These are phyloP conservation scores for Globisporangium mamillatum DNA, from an alignment of 352 stramenopile species.

Conservation along the genomic window DNA sequence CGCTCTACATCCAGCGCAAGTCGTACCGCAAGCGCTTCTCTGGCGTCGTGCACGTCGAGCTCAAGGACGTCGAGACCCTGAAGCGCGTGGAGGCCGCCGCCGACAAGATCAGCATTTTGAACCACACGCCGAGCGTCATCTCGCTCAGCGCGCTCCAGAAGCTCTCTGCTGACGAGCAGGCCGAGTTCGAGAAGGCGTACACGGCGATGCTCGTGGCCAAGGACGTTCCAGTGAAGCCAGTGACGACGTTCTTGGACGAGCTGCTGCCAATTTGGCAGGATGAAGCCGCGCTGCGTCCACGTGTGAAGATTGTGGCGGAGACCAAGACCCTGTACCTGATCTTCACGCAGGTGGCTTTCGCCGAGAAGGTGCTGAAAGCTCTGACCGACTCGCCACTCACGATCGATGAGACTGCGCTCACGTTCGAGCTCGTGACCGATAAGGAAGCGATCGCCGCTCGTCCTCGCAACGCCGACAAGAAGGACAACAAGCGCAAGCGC, in stretches of 20 bases:
- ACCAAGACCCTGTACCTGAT: constrained; percentile 75
- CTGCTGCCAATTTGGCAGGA: constrained; percentile 72
- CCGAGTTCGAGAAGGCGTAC: constrained; percentile 83
- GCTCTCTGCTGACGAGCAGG: constrained; percentile 66
- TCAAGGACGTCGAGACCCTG: constrained; percentile 55
- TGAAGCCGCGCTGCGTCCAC: constrained; percentile 57
- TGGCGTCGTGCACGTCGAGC: constrained; percentile 72
- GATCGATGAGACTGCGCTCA: constrained; percentile 60
- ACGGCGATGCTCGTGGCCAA: constrained; percentile 82
- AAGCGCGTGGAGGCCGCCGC: constrained; percentile 47
- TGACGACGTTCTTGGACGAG: constrained; percentile 71
- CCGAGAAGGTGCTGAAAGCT: constrained; percentile 53
- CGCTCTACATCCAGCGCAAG: constrained; percentile 74
- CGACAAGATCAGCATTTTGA: constrained; percentile 58
- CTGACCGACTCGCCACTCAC: constrained; percentile 41
- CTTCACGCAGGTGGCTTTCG: constrained; percentile 69
- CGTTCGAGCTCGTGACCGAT: constrained; percentile 78
- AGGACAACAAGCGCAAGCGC: constrained; percentile 73
- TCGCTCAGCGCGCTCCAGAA: constrained; percentile 51
- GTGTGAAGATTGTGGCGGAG: constrained; percentile 67
- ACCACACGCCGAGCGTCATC: constrained; percentile 54
- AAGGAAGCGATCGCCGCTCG: constrained; percentile 66
- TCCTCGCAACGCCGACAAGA: constrained; percentile 54
- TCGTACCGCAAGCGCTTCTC: constrained; percentile 68
- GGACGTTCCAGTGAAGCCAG: constrained; percentile 68